Evolutionary conservation across 2,329 filamentous ascomycete species (phyloP).

Genomic region (Blumeriella jaapii): DNA sequence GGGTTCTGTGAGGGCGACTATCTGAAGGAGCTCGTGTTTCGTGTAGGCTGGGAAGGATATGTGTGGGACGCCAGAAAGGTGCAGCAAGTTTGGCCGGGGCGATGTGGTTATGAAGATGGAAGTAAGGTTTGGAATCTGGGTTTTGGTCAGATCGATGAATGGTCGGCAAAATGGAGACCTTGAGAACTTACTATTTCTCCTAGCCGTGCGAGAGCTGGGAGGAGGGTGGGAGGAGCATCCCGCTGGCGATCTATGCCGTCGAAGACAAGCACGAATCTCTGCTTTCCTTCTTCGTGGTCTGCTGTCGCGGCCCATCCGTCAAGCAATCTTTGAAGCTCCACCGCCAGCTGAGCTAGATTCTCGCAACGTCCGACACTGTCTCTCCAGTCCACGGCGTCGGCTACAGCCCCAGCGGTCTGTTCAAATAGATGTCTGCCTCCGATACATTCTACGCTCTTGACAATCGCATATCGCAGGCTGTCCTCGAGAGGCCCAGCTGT

Average conservation of each 20-base stretch:
- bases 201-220: conserved; percentile 71
- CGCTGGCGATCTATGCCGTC: conserved; percentile 79
- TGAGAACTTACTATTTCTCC: conserved; percentile 57
- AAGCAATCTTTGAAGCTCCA: conserved; percentile 58
- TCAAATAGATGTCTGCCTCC: conserved; percentile 70
- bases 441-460: conserved; percentile 66
- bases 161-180: too few relatives aligned
- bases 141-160: too few relatives aligned
- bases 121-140: conserved; percentile 65
- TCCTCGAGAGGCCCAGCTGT: conserved; percentile 28
- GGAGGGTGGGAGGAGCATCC: conserved; percentile 65
- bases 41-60: conserved; percentile 78
- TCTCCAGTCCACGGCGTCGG: conserved; percentile 37
- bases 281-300: conserved; percentile 20
- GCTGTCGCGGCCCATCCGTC: conserved; percentile 14
- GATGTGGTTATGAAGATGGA: conserved; percentile 67
- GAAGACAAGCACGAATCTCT: conserved; percentile 68
- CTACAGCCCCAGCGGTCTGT: conserved; percentile 49
- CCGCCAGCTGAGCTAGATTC: conserved; percentile 63
- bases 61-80: conserved; percentile 59
- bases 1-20: conserved; percentile 49
- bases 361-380: conserved; percentile 57
- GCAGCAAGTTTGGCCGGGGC: conserved; percentile 57
- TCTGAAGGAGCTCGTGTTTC: conserved; percentile 66
- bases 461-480: conserved; percentile 42